These are phyloP conservation scores for Beauveria varroae DNA, from an alignment of 2,329 filamentous ascomycete genomes.

Conservation along the genomic window DNA sequence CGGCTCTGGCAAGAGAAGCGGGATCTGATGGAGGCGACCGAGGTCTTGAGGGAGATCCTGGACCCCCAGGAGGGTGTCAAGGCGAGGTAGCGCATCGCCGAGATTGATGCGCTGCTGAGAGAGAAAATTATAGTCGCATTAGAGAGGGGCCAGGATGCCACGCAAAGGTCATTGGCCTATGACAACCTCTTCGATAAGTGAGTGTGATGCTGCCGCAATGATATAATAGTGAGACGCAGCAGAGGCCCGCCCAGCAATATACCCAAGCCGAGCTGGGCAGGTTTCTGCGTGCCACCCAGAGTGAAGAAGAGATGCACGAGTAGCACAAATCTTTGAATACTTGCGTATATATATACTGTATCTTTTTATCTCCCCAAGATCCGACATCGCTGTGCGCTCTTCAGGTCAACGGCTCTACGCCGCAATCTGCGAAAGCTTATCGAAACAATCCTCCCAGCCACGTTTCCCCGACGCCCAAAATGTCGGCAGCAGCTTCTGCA, in stretches of 20 bases:
- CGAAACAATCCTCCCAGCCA: background rate
- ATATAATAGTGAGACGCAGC: background rate
- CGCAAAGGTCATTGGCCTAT: background rate
- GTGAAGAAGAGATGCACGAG: too few species aligned
- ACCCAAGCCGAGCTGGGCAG: background rate
- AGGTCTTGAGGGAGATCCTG: slow-evolving; percentile 1
- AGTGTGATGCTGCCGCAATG: background rate
- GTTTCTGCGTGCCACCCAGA: background rate
- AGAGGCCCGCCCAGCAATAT: background rate
- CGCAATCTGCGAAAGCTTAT: background rate
- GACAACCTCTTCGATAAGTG: background rate
- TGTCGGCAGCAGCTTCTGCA: background rate
- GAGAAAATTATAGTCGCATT: background rate
- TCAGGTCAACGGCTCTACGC: background rate
- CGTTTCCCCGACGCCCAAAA: background rate
- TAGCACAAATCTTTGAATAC: too few species aligned
- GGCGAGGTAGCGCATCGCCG: slow-evolving; percentile 1
- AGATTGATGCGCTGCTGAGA: background rate
- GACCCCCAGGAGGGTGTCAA: slow-evolving; percentile 4
- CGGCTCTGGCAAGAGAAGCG: slow-evolving; percentile 5
- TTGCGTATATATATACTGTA: too few species aligned
- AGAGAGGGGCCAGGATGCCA: background rate
- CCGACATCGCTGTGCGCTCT: too few species aligned
- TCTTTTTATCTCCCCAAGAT: too few species aligned
- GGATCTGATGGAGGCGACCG: slow-evolving; percentile 6